phyloP scores from a whole-genome alignment of 768 basidiomycete genomes.

The Leccinum ochraceum region DNA sequence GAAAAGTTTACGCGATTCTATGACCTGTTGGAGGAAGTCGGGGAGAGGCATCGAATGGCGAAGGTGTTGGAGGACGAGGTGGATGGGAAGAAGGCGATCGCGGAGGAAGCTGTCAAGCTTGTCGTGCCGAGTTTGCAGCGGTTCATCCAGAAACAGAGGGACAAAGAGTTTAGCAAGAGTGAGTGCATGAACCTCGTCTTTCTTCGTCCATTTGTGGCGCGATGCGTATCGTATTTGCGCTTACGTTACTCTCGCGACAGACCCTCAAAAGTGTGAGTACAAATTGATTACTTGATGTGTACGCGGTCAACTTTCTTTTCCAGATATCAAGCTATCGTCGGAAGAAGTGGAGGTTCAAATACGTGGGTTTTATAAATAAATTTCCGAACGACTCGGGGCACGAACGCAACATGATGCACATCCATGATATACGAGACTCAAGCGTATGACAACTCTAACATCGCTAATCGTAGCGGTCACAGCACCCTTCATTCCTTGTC shows the following conservation, averaged over 20 bases:
- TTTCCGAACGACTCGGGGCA: not conserved
- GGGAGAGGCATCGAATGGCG: conserved; percentile 71
- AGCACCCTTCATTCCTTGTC: not conserved
- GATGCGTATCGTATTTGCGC: not conserved
- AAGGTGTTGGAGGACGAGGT: conserved; percentile 71
- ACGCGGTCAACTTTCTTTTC: conserved; percentile 15
- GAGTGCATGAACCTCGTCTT: conserved; percentile 23
- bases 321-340: conserved; percentile 77
- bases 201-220: not conserved
- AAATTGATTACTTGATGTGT: not conserved
- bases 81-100: conserved; percentile 56
- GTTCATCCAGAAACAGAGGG: conserved; percentile 73
- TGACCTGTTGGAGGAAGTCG: conserved; percentile 75
- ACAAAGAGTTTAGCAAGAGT: conserved; percentile 89
- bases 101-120: conserved; percentile 74
- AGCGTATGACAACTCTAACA: not conserved
- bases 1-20: conserved; percentile 85
- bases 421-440: not conserved
- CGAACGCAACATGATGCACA: not conserved
- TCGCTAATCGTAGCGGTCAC: not conserved
- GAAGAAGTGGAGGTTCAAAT: conserved; percentile 76
- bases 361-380: conserved; percentile 54
- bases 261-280: conserved; percentile 54
- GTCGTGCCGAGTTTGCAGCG: conserved; percentile 74
- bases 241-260: conserved; percentile 28